A percentile compares a stretch with the other conserved stretches of the same genome.
Conservation (phyloP, 805 yeast genomes). For the Candida pseudofarinosa region DNA sequence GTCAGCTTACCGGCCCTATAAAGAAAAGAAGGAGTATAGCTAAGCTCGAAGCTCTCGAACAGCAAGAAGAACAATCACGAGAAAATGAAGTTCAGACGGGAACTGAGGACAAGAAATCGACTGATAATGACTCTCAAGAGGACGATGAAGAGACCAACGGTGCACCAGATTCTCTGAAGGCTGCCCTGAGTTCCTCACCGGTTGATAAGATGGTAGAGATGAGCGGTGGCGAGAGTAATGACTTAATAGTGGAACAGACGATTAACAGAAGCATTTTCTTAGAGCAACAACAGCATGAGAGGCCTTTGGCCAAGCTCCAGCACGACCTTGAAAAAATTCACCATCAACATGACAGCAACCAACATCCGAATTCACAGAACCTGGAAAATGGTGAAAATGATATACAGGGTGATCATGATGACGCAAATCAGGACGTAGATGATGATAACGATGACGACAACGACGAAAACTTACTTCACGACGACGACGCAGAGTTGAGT, state of each 20-base stretch:
- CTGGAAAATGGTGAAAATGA: constrained; percentile 11
- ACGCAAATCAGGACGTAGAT: constrained; percentile 21
- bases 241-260: constrained; percentile 52
- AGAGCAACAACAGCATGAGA: constrained; percentile 74
- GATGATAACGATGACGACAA: constrained; percentile 26
- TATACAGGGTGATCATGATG: constrained; percentile 9
- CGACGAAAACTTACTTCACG: constrained; percentile 56
- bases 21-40: constrained; percentile 57
- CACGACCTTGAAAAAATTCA: constrained; percentile 58
- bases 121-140: constrained; percentile 4
- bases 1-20: constrained; percentile 55
- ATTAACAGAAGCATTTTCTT: constrained; percentile 63
- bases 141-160: constrained; percentile 4
- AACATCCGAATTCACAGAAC: constrained; percentile 9
- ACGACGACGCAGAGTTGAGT: constrained; percentile 75
- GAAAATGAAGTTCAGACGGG: constrained; percentile 14
- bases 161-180: constrained; percentile 1
- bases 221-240: constrained; percentile 49
- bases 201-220: constrained; percentile 47
- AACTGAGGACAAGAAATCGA: background rate
- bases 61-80: background rate
- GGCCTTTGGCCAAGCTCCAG: constrained; percentile 83
- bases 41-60: constrained; percentile 42
- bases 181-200: constrained; percentile 24
- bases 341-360: constrained; percentile 19